phyloP scores from a whole-genome alignment of 148 eudicot species.

The Nepenthes mirabilis region DNA sequence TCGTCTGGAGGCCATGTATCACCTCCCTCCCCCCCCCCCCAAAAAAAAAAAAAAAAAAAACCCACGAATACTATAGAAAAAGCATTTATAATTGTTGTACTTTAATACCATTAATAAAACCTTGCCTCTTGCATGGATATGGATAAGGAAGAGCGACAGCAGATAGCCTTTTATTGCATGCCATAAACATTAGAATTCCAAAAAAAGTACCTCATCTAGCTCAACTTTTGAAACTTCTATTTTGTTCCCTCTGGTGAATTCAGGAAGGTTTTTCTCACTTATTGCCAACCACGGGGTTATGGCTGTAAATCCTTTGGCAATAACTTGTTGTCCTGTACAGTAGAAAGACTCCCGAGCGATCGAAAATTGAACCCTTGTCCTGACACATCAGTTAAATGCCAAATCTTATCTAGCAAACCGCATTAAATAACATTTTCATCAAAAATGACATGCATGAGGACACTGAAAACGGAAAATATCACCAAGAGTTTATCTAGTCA shows the following conservation, averaged over 20 bases:
- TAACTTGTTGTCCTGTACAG: conserved; percentile 65
- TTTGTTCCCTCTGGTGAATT: conserved; percentile 61
- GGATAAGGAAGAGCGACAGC: too few species aligned
- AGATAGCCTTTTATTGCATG: not conserved
- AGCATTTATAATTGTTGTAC: too few species aligned
- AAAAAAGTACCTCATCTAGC: conserved; percentile 57
- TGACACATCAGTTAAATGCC: conserved; percentile 13
- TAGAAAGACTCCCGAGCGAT: conserved; percentile 70
- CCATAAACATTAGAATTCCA: not conserved
- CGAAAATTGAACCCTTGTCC: conserved; percentile 69
- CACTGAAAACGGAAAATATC: too few species aligned
- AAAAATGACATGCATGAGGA: too few species aligned
- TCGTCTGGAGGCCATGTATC: too few species aligned
- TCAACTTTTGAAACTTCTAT: conserved; percentile 60
- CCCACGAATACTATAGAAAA: too few species aligned
- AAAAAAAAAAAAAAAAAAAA: too few species aligned
- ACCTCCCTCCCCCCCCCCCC: too few species aligned
- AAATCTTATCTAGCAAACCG: not conserved
- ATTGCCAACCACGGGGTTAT: conserved; percentile 89
- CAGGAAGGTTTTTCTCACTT: conserved; percentile 77
- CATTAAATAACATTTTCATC: too few species aligned
- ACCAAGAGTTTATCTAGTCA: too few species aligned
- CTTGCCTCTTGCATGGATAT: too few species aligned
- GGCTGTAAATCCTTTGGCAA: conserved; percentile 60
- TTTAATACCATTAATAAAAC: too few species aligned